Percentiles rank a stretch among this genome's conserved stretches.
phyloP scores from a whole-genome alignment of 2,329 filamentous ascomycete genomes.

The Clonostachys byssicola region DNA sequence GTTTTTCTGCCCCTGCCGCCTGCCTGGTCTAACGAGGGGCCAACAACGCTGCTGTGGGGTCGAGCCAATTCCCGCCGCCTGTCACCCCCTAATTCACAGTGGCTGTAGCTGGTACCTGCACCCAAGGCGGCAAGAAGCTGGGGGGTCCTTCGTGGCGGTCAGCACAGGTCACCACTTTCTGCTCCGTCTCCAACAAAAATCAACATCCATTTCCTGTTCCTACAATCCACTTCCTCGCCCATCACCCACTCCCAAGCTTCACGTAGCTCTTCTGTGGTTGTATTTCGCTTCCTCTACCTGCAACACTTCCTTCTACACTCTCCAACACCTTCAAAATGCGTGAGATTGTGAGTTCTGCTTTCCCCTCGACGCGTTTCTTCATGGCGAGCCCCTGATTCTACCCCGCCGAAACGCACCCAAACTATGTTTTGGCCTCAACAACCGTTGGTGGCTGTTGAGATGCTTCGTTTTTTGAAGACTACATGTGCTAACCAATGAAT shows the following conservation, averaged over 20 bases:
- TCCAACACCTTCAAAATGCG: conserved; percentile 46
- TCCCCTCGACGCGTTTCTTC: conserved; percentile 31
- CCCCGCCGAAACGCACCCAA: conserved; percentile 18
- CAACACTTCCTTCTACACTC: conserved; percentile 15
- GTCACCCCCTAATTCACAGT: no score
- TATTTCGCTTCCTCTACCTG: conserved; percentile 8
- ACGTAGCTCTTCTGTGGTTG: conserved; percentile 6
- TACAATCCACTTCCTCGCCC: conserved; percentile 16
- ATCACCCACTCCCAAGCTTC: conserved; percentile 19
- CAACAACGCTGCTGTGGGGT: no score
- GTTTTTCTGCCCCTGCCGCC: no score
- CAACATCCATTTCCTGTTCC: conserved; percentile 20
- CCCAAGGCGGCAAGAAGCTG: no score
- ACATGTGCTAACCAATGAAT: conserved; percentile 48
- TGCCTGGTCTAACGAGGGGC: no score
- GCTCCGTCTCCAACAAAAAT: conserved; percentile 23
- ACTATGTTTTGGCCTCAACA: not conserved
- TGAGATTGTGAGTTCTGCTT: conserved; percentile 57
- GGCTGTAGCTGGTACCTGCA: no score
- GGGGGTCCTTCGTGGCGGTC: conserved; percentile 20
- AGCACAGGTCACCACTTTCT: conserved; percentile 14
- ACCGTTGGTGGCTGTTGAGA: not conserved
- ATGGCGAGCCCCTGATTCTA: conserved; percentile 25
- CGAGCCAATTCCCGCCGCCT: no score
- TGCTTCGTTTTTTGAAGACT: not conserved